Base-by-base conservation (phyloP, 805 yeast genomes). In the Kodamaea kakaduensis region DNA sequence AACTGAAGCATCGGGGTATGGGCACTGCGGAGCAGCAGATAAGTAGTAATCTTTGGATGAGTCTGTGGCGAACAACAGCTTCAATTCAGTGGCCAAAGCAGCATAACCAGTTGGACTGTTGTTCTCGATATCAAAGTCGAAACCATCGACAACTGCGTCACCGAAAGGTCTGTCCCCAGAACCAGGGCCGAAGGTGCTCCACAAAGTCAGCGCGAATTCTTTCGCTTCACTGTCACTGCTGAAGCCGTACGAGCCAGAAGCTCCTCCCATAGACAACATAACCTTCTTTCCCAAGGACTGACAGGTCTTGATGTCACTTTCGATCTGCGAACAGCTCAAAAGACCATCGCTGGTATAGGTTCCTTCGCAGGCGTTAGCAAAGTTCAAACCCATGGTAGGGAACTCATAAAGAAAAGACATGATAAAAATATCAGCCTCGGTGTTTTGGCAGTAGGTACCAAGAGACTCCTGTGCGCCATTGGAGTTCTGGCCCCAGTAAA, bases 1-100 rank as follows among this genome's bases (percentile, higher is more conserved):
- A 14, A 56, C 44, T 17, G 50, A 47, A 7, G 44, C 80, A 63
- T 88, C 96, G 13, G 96, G 95, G 56, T 79, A 83, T 17, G 78
- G 81, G 65, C 96, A 89, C 64, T 87, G 96, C 14, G 96, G 96
- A 43, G 96, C 90, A 45, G 95, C 95, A 35, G 94, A 78, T 29
- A 87, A 64, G 56, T 81, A 84, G 64, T 79, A 84, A 18, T 60
- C 48, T 59, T 79, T 83, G 30, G 82, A 67, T 12, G 45, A 4
- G 38, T 54, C 58, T 1, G 19, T 13, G 6, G 38, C 29, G 25
- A 47, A 55, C 16, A 38, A 34, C 6, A 36, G 14, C 36, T 48
- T 46, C 19, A 55, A 46, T 25, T 67, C 60, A 0, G 55, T 74
- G 17, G 66, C 74, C 38, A 75, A 59, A 3, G 76, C 75, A 23